Conservation (phyloP, 805 yeast genomes). For the Saturnispora besseyi region DNA sequence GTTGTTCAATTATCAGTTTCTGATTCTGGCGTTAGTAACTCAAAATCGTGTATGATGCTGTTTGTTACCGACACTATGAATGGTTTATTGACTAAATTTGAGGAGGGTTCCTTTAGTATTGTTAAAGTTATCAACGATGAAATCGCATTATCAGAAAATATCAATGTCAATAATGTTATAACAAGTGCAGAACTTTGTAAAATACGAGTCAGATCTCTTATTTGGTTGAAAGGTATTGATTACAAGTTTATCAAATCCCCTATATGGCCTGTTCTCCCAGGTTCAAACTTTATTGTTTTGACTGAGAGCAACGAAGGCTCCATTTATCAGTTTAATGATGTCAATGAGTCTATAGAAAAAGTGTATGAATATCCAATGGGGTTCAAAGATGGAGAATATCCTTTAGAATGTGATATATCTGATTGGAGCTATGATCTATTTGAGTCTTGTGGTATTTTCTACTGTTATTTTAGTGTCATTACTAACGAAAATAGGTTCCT, state of each 20-base stretch:
- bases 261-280: slow-evolving; percentile 12
- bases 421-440: slow-evolving; percentile 10
- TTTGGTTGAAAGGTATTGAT: slow-evolving; percentile 12
- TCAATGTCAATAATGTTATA: slow-evolving; percentile 6
- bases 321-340: slow-evolving; percentile 9
- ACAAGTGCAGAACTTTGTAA: slow-evolving; percentile 3
- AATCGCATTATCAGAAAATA: slow-evolving; percentile 1
- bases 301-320: slow-evolving; percentile 9
- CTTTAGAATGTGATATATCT: slow-evolving; percentile 8
- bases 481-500: slow-evolving; percentile 11
- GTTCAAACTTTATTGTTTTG: slow-evolving; percentile 11
- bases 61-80: slow-evolving; percentile 13
- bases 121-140: slow-evolving; percentile 8
- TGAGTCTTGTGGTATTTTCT: neutral
- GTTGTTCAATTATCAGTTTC: slow-evolving; percentile 10
- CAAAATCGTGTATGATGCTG: slow-evolving; percentile 7
- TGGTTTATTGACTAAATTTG: slow-evolving; percentile 11
- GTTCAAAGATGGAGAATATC: slow-evolving; percentile 9
- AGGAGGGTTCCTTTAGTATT: slow-evolving; percentile 7
- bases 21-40: slow-evolving; percentile 11
- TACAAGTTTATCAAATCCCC: slow-evolving; percentile 2
- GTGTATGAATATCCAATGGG: slow-evolving; percentile 6
- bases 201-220: slow-evolving; percentile 12
- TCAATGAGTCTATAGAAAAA: neutral
- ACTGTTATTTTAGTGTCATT: slow-evolving; percentile 6